Base-by-base conservation (phyloP, 2,329 filamentous ascomycete species). In the Aspergillus thermomutatus region DNA sequence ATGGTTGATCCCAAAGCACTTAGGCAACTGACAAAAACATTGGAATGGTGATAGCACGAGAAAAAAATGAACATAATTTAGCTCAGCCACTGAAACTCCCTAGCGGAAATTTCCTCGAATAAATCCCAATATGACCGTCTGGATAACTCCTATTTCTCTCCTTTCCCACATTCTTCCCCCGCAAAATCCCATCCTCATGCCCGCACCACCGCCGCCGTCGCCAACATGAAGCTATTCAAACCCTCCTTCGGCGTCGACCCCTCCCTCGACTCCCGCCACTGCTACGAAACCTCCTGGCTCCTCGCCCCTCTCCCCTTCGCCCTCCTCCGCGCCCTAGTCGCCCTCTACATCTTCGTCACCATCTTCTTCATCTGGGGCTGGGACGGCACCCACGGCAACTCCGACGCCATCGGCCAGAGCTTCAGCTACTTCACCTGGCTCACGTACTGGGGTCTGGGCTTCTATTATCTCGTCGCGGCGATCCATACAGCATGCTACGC, bases 401-500 rank as follows among this genome's bases (percentile, higher is more conserved):
- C 80, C 68, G 61, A 68, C 34, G 68, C 66, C 1, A 82, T 83
- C 26, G 76, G 79, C 52, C 74, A 79, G 48, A 82, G 81, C 48
- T 94, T 95, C 78, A 90, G 87, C 66, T 95, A 85, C 80, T 95
- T 96, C 78, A 95, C 91, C 27, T 80, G 87, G 67, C 78, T 94
- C 57, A 90, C 88, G 9, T 94, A 88, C 80, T 94, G 89, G 89
- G 90, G 90, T 1, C 76, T 93, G 37, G 86, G 83, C 25, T 93
- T 92, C 76, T 96, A 95, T 79, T 87, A 88, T 70, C 79, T 86
- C 55, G 77, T 87, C 66, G 80, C 88, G 1, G 80, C 87, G 19
- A 60, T 84, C 19, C 90, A 95, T 77, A 91, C 89, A 5, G 76
- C 84, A 52, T 81, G 80, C 49, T 94, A 93, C 75, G 82, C 83